Base-by-base conservation (phyloP, 2,329 filamentous ascomycete genomes). In the Zymoseptoria brevis region DNA sequence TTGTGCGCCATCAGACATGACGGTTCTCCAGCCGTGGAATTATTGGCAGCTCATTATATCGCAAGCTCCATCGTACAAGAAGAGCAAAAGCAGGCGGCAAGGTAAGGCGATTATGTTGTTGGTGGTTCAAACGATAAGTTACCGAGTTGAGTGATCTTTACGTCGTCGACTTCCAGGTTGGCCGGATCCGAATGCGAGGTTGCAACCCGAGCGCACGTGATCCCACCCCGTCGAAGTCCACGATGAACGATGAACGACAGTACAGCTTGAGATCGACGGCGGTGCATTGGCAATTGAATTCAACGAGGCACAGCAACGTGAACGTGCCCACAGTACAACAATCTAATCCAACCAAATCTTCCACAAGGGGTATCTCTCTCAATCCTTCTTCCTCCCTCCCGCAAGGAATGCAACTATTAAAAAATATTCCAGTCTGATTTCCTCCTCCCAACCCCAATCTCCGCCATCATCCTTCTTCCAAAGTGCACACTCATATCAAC, bases 1-100 rank as follows among this genome's bases (percentile, higher is more conserved):
- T 67, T 74, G 73, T 68, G 70, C 70, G 73, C 77, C 79, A 80
- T 80, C 74, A 71, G 79, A 80, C 79, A 81, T 81, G 72, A 72
- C 75, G 70, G 69, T 66, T 51, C 21, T 49, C 55, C 51, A 16
- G 51, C 51, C 35, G 35, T 4, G 35, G 16, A n/a, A n/a, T 16
- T 45, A 45, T 45, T 7, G 35, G 4, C 35, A n/a, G 35, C 11
- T 45, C 35, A 45, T 45, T 45, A n/a, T 45, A 45, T 45, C 11
- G 13, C 8, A n/a, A 45, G 35, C 11, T 41, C 2, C 35, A 41
- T 41, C 16, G 35, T 45, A 45, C 35, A 5, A 6, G 5, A 45
- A 45, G 13, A 41, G 35, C 9, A 16, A 16, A 41, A 35, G 30
- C 7, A 9, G 35, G 35, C 26, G 26, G 2, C 26, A 3, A 41